A percentile compares a stretch with the other conserved stretches of the same genome.
phyloP scores from a whole-genome alignment of 768 basidiomycete genomes.

The Panaeolus papilionaceus region DNA sequence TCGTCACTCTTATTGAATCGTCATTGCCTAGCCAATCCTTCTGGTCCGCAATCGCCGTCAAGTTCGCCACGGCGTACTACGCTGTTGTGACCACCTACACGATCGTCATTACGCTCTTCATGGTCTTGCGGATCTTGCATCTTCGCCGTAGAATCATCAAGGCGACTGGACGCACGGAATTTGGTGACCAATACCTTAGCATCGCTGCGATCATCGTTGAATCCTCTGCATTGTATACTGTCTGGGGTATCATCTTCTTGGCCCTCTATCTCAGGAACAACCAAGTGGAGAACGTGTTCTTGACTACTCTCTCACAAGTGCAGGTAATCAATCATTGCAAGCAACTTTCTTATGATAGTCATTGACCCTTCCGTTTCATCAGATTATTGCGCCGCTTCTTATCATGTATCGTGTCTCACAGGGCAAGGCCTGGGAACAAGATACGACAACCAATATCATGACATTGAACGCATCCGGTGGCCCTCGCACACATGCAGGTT shows the following conservation, averaged over 20 bases:
- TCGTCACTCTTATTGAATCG: conserved; percentile 17
- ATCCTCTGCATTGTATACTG: conserved; percentile 21
- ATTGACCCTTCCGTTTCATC: background rate
- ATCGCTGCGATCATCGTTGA: conserved; percentile 23
- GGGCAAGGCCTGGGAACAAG: too few relatives aligned
- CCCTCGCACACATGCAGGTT: too few relatives aligned
- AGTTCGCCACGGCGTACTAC: too few relatives aligned
- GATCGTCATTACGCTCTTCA: too few relatives aligned
- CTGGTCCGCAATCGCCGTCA: too few relatives aligned
- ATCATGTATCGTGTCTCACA: conserved; percentile 5
- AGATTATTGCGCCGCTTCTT: conserved; percentile 22
- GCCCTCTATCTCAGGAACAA: conserved; percentile 21
- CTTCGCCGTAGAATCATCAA: conserved; percentile 2
- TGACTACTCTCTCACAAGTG: conserved; percentile 13
- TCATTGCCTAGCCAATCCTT: background rate
- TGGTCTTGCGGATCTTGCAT: too few relatives aligned
- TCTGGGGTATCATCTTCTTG: conserved; percentile 23
- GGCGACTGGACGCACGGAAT: conserved; percentile 4
- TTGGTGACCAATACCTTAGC: conserved; percentile 19
- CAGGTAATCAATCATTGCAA: background rate
- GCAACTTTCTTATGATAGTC: background rate
- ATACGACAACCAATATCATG: too few relatives aligned
- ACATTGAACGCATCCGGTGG: too few relatives aligned
- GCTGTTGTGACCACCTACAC: too few relatives aligned
- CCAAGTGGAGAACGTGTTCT: conserved; percentile 1